phyloP scores from a whole-genome alignment of 306 rosid species.

The Pachyrhizus erosus region DNA sequence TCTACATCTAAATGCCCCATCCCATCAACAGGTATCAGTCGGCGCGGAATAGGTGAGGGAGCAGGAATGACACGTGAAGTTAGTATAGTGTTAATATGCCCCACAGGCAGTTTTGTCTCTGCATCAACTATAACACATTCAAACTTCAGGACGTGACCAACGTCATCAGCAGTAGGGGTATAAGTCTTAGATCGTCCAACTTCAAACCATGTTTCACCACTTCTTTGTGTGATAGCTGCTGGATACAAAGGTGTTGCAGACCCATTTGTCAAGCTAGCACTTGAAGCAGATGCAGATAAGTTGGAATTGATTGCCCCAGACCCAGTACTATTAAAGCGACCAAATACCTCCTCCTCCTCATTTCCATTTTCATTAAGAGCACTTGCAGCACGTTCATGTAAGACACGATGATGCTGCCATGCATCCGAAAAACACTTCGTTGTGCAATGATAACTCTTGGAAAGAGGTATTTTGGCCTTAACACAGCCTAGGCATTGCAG shows the following conservation, averaged over 20 bases:
- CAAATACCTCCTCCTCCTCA: conserved; percentile 85
- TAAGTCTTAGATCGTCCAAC: conserved; percentile 82
- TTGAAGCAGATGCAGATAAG: conserved; percentile 73
- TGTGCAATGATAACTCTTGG: conserved; percentile 94
- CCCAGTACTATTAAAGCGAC: conserved; percentile 72
- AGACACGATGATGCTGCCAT: conserved; percentile 97
- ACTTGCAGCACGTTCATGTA: conserved; percentile 96
- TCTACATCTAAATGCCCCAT: conserved; percentile 80
- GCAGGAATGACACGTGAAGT: conserved; percentile 97
- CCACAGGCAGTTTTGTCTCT: conserved; percentile 74
- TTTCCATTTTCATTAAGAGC: conserved; percentile 90
- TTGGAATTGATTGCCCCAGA: conserved; percentile 62
- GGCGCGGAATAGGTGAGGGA: conserved; percentile 92
- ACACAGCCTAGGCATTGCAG: conserved; percentile 90
- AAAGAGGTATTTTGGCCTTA: conserved; percentile 79
- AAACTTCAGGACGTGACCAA: conserved; percentile 91
- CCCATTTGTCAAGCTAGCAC: conserved; percentile 77
- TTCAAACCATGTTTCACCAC: conserved; percentile 94
- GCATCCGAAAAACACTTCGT: conserved; percentile 94
- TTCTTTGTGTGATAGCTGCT: conserved; percentile 74
- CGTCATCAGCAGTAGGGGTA: conserved; percentile 88
- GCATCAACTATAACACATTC: conserved; percentile 89
- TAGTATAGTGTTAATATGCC: conserved; percentile 67
- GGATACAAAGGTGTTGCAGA: conserved; percentile 84
- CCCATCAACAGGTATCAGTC: conserved; percentile 66